Base-by-base conservation (phyloP, 345 rosid species). In the Ricinus communis region DNA sequence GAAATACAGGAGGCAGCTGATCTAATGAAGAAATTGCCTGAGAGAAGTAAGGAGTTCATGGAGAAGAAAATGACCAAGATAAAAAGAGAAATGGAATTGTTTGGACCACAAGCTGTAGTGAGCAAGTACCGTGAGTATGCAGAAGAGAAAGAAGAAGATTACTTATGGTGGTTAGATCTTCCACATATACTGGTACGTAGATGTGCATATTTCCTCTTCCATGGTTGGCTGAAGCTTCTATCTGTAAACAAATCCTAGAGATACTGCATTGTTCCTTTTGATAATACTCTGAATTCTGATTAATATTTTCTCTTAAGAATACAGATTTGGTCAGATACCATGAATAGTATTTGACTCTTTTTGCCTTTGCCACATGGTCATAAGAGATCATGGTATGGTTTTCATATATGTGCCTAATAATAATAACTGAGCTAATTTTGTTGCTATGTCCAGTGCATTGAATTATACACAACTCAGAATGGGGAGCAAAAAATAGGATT, bases 151-250 rank as follows among this genome's bases (percentile, higher is more conserved):
- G 88, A 85, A 74, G 91, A 88, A 82, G 98, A 93, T 76, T 89
- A 83, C 72, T 79, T 93, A 31, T 91, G 98, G 98, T 93, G 98
- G 98, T 80, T 91, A 70, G 98, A 91, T 83, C 96, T 93, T 77
- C 97, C 93, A 16, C 87, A 85, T 82, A 86, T 93, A 38, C 74
- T 91, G 86, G 98, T 93, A 71, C 75, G 91, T 76, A 46, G 53
- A 21, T 45, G 5, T 71, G 46, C 61, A 65, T 57, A 49, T 52
- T 12, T 58, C 18, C 27, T 47, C 33, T 66, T 43, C 59, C 30
- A 21, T 43, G 3, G 8, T 71, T 61, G 9, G 16, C n/a, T 40
- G 16, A 53, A 43, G 21, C 22, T 36, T 55, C 31, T 14, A 25
- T 27, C 16, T 41, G 1, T 27, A 27, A 46, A 16, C 16, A 25